Conservation (phyloP, 164 flowering plant species). For the Tinospora cordifolia region DNA sequence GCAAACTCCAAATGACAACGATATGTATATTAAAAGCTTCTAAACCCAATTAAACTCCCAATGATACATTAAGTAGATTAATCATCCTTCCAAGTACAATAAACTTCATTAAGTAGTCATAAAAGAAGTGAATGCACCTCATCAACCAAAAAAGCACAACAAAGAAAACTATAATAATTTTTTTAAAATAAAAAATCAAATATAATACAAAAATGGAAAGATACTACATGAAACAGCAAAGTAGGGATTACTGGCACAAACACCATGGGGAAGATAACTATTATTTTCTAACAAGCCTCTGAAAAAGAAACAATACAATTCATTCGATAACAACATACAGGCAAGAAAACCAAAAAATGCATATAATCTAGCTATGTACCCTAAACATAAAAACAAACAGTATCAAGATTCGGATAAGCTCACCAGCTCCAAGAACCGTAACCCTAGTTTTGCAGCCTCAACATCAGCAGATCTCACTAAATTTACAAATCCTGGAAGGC, state of each 20-base stretch:
- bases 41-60: no score
- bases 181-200: no score
- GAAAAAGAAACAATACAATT: background rate
- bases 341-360: background rate
- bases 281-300: background rate
- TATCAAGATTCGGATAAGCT: slow-evolving; percentile 16
- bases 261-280: background rate
- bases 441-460: slow-evolving; percentile 85
- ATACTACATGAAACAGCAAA: background rate
- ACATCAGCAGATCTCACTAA: slow-evolving; percentile 84
- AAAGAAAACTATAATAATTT: no score
- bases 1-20: no score
- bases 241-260: background rate
- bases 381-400: background rate
- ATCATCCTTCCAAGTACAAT: no score
- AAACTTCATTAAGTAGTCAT: no score
- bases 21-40: no score
- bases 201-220: background rate
- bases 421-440: slow-evolving; percentile 96
- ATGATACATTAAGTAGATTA: no score
- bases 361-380: background rate
- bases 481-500: slow-evolving; percentile 75
- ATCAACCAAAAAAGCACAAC: background rate
- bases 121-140: no score
- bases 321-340: background rate